phyloP scores from a whole-genome alignment of 2,329 filamentous ascomycete genomes.

The Bimuria novae-zelandiae region DNA sequence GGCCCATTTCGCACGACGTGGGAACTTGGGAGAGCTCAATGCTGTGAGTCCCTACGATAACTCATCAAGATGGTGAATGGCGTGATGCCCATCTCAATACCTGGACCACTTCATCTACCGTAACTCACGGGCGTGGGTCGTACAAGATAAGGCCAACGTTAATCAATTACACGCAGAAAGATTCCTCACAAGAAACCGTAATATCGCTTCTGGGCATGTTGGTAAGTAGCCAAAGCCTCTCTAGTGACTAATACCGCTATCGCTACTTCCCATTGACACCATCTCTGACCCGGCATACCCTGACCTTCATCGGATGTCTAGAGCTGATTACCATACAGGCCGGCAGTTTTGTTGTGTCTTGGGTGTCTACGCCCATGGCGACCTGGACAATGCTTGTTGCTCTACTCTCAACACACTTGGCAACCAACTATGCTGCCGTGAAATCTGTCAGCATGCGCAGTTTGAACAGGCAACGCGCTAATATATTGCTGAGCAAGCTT shows the following conservation, averaged over 20 bases:
- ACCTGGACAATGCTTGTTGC: conserved; percentile 76
- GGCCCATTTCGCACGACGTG: conserved; percentile 85
- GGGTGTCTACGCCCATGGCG: conserved; percentile 69
- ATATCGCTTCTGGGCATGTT: conserved; percentile 89
- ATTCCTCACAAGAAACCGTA: conserved; percentile 93
- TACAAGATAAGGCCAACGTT: conserved; percentile 23
- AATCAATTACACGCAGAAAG: conserved; percentile 62
- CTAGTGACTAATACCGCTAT: conserved; percentile 9
- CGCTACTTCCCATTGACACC: neutral
- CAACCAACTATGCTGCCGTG: conserved; percentile 86
- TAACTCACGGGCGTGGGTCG: conserved; percentile 20
- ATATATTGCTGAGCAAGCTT: conserved; percentile 69
- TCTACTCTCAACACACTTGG: conserved; percentile 76
- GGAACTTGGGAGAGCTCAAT: conserved; percentile 91
- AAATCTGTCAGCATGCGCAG: conserved; percentile 80
- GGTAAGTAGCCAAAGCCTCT: conserved; percentile 45
- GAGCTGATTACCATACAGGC: conserved; percentile 49
- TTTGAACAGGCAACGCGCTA: conserved; percentile 84
- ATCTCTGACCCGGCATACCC: neutral
- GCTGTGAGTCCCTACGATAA: conserved; percentile 58
- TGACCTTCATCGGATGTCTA: conserved; percentile 9
- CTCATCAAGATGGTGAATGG: conserved; percentile 11
- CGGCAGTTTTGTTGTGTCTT: conserved; percentile 79
- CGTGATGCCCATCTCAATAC: conserved; percentile 22
- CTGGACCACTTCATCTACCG: conserved; percentile 10